Base-by-base conservation (phyloP, 2,329 filamentous ascomycete species). In the Fusarium mundagurra region DNA sequence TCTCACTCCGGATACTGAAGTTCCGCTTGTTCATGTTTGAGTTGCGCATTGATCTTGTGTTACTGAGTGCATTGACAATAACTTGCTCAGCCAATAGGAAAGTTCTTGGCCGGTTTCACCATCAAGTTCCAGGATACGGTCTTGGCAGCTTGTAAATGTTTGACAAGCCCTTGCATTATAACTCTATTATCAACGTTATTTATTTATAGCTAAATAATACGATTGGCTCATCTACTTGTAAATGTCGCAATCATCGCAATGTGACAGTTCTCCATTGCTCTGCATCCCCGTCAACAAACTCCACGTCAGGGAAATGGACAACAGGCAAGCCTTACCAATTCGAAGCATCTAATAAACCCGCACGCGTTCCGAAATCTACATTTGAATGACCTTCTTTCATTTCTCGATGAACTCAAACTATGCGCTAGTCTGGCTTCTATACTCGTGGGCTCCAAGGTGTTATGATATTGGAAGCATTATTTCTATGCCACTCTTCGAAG, bases 391-490 rank as follows among this genome's bases (percentile, higher is more conserved):
- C 8, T 7, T 47, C 18, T 20, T 14, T 3, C 12, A 5, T 29
- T n/a, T n/a, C n/a, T n/a, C n/a, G n/a, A n/a, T n/a, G n/a, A n/a
- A n/a, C n/a, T n/a, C n/a, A n/a, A n/a, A 17, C 29, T 31, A 6
- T 17, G 29, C 7, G 11, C 3, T 1, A n/a, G 3, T 9, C 29
- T 8, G 10, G 5, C 14, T 31, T 17, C 6, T 18, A 12, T 12
- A 1, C 29, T 5, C 5, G 9, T 16, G 3, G 5, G 16, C 2
- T 5, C 16, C 14, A 3, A 33, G 2, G 1, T n/a, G 3, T 6
- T 8, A 9, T 17, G 0, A 8, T 6, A 14, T 9, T 33, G 10
- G 5, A 6, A 7, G 22, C 3, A 50, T 24, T 7, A 18, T 18
- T 33, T 12, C 8, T 33, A 9, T n/a, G 5, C 10, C 3, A 8